Evolutionary conservation across 768 basidiomycete species (phyloP).

Genomic region (Leccinum arenicola): DNA sequence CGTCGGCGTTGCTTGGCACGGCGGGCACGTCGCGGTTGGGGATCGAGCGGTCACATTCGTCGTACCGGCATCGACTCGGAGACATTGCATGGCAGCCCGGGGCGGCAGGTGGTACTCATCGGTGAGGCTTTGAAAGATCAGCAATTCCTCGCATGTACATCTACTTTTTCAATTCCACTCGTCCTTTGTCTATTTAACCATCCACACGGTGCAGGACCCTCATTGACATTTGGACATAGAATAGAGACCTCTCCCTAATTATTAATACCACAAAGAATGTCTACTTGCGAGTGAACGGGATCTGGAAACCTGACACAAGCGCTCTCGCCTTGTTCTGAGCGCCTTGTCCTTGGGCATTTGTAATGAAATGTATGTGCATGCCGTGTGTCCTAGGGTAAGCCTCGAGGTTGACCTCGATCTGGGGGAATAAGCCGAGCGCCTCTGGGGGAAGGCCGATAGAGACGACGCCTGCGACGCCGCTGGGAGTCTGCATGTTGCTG

Average conservation of each 20-base stretch:
- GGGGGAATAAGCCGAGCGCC: constrained; percentile 91
- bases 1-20: constrained; percentile 37
- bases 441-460: constrained; percentile 80
- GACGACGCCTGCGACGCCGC: constrained; percentile 83
- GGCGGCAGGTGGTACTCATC: constrained; percentile 10
- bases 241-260: constrained; percentile 25
- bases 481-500: constrained; percentile 67
- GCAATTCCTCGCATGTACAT: constrained; percentile 8
- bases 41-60: constrained; percentile 35
- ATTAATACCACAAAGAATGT: constrained; percentile 14
- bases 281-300: constrained; percentile 70
- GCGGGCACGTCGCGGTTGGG: constrained; percentile 29
- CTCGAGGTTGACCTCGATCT: constrained; percentile 93
- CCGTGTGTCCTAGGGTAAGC: constrained; percentile 83
- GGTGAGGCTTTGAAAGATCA: constrained; percentile 13
- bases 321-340: constrained; percentile 88
- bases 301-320: constrained; percentile 85
- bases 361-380: constrained; percentile 93
- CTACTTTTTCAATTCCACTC: constrained; percentile 15
- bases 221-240: constrained; percentile 27
- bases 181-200: constrained; percentile 19
- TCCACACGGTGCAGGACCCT: constrained; percentile 25
- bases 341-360: constrained; percentile 82
- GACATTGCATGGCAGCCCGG: constrained; percentile 60
- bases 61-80: constrained; percentile 52